Base-by-base conservation (phyloP, 2,329 filamentous ascomycete species). In the Coniosporium tulheliwenetii region DNA sequence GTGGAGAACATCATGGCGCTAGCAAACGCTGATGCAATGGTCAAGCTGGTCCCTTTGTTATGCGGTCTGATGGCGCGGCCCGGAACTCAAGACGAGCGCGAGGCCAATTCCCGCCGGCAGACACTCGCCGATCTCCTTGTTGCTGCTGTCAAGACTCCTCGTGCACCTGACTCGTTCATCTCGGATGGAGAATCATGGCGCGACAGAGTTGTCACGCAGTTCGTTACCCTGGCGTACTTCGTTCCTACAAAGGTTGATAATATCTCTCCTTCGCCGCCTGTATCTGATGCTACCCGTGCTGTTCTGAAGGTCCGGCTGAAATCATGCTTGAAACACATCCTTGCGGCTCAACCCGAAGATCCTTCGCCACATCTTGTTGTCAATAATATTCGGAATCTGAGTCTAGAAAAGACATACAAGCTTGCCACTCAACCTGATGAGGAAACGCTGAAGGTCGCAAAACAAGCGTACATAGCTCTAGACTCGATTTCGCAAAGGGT, bases 1-100 rank as follows among this genome's bases (percentile, higher is more conserved):
- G 65, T 94, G 1, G 85, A 93, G 50, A 79, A 73, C 46, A 66
- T 91, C 2, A 61, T 93, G 4, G 69, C 76, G 40, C 69, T 71
- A 36, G 71, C 75, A 8, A 71, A 73, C 43, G 50, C 60, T n/a
- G 55, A 63, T 19, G 60, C 63, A 8, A 48, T 75, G 16, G 60
- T 66, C 3, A 58, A 70, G 14, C 73, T 79, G 30, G 66, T 78
- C 15, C 67, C 73, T 7, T 56, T 71, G 9, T 57, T 75, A 30
- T 61, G 64, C 36, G 52, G 58, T 5, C 52, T 70, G 12, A 62
- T 75, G 36, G 56, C 63, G 5, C 56, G 58, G 5, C 68, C 70
- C 1, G 64, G 62, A 9, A 53, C 47, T 26, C 51, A 57, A 14
- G 69, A 74, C 37, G 59, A 63, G 35, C 60, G 61, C 45, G 53